Evolutionary conservation across 805 yeast species (phyloP), one percentile per base, ranked within the genome.

Genomic region (Starmera quercuum): DNA sequence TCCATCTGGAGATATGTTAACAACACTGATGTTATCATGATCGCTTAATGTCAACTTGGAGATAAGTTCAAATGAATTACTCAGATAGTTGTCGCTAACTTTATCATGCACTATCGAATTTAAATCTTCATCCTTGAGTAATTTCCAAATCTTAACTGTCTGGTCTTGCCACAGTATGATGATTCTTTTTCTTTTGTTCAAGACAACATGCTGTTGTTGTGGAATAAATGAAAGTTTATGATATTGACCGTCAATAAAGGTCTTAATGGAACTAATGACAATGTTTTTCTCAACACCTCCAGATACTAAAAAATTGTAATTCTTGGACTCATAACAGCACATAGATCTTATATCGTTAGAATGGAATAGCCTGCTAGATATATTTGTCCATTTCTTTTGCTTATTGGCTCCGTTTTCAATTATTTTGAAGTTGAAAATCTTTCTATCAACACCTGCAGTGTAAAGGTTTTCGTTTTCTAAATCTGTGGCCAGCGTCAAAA

Each of bases 391-490:
- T 51, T 77, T 76, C 25, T 29, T 38, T 53, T 78, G 82, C 49
- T 77, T 79, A 29, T 37, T 29, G 19, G 15, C 26, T 17, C 17
- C 29, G 24, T 16, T 30, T 8, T 16, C 12, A 34, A 33, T 34
- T 27, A 37, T 44, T 34, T 48, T 47, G 56, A 81, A 84, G 49
- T 78, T 82, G 51, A 75, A 83, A 31, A 92, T 85, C 52, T 87
- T 87, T 48, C 97, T 72, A 56, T 92, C 99, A 31, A 92, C 87
- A 47, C 98, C 97, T 5, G 92, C 94, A 26, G 90, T 73, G 57
- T 85, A 90, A 2, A 92, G 64, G 26, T 71, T 67, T 21, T 75
- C 73, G 45, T 83, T 83, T 2, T 61, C 48, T 3, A 66, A 58
- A 51, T 83, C 86, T 11, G 71, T 61, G 1, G 81, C 63, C 31